Conservation (phyloP, 306 rosid genomes). For the Luffa aegyptiaca region DNA sequence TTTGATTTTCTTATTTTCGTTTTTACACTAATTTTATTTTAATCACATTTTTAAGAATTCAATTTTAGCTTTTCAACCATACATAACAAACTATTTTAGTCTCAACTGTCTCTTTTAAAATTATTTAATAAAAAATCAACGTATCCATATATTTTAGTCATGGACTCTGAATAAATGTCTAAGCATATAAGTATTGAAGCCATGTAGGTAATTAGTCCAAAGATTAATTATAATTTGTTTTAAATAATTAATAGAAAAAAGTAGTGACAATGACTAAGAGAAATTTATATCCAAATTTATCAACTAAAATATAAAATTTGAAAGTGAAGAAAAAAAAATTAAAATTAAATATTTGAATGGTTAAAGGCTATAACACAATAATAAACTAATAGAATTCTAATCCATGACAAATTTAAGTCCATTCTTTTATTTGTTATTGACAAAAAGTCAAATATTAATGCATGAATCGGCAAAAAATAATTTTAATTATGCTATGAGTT, state of each 20-base stretch:
- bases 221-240: not conserved
- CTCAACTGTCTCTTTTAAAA: not conserved
- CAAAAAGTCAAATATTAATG: not conserved
- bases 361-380: too few relatives aligned
- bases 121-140: not conserved
- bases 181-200: too few relatives aligned
- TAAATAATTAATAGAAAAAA: not conserved
- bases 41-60: too few relatives aligned
- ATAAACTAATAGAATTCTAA: not conserved
- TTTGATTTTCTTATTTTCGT: too few relatives aligned
- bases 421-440: not conserved
- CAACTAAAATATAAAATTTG: not conserved
- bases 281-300: not conserved
- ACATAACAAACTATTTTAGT: too few relatives aligned
- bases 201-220: too few relatives aligned
- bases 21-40: too few relatives aligned
- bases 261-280: not conserved
- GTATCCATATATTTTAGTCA: too few relatives aligned
- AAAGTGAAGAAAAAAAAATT: not conserved
- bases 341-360: too few relatives aligned
- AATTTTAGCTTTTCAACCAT: too few relatives aligned
- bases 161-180: too few relatives aligned
- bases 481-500: not conserved
- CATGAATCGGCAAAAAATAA: not conserved
- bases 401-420: not conserved